Conservation (phyloP, 768 basidiomycete species). For the Leccinellum albellum region DNA sequence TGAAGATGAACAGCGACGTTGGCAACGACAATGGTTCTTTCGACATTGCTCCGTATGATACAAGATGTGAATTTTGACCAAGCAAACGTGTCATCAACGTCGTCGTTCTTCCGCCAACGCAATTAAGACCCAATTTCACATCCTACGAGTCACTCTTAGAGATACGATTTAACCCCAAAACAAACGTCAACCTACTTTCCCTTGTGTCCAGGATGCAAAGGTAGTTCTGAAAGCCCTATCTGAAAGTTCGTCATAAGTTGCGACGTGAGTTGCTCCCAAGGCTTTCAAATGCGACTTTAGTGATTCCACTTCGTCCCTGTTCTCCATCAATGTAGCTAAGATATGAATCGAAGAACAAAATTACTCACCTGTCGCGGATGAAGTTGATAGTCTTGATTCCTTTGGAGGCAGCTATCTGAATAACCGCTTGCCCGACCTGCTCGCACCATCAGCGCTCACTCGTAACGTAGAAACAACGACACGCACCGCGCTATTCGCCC, state of each 20-base stretch:
- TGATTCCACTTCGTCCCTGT: constrained; percentile 50
- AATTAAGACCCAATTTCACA: constrained; percentile 51
- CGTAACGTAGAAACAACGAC: neutral
- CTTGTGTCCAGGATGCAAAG: constrained; percentile 61
- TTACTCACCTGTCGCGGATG: constrained; percentile 68
- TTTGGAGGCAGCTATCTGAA: constrained; percentile 73
- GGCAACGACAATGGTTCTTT: constrained; percentile 76
- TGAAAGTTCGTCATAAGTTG: constrained; percentile 71
- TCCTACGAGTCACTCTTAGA: constrained; percentile 21
- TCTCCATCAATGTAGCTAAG: neutral
- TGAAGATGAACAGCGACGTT: constrained; percentile 81
- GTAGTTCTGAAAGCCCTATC: constrained; percentile 52
- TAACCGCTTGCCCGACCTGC: constrained; percentile 80
- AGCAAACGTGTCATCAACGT: constrained; percentile 66
- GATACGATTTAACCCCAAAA: constrained; percentile 7
- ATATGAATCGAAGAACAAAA: neutral
- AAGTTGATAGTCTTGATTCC: constrained; percentile 80
- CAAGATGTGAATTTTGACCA: constrained; percentile 64
- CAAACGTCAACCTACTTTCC: constrained; percentile 41
- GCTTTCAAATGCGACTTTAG: constrained; percentile 48
- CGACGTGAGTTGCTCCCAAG: constrained; percentile 73
- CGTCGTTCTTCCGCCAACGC: constrained; percentile 65
- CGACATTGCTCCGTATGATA: constrained; percentile 91
- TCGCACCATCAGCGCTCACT: constrained; percentile 1
- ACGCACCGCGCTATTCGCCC: constrained; percentile 77